These are phyloP conservation scores for Sporisorium reilianum DNA, from an alignment of 1,284 basidiomycete genomes.

Conservation along the genomic window DNA sequence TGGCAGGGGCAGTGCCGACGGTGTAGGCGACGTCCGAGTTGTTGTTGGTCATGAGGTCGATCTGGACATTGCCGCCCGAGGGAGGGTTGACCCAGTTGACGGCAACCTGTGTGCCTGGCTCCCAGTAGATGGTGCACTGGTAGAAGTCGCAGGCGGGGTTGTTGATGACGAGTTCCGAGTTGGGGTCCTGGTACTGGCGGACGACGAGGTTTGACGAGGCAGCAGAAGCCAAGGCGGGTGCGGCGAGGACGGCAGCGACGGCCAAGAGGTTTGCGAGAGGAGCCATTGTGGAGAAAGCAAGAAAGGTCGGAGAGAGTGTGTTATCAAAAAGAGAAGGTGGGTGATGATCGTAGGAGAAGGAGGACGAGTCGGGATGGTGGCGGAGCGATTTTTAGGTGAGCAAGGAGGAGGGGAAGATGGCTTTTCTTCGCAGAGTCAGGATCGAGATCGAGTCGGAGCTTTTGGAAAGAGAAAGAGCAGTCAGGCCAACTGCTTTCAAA, in stretches of 20 bases:
- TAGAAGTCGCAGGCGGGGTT: slow-evolving; percentile 54
- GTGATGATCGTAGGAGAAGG: slow-evolving; percentile 8
- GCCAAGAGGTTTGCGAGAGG: slow-evolving; percentile 28
- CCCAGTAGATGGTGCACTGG: slow-evolving; percentile 54
- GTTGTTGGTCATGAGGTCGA: slow-evolving; percentile 60
- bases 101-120: slow-evolving; percentile 37
- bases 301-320: too few species aligned
- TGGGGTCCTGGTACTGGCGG: slow-evolving; percentile 53
- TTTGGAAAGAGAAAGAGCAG: background rate
- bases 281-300: slow-evolving; percentile 19
- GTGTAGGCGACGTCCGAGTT: slow-evolving; percentile 46
- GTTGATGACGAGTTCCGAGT: slow-evolving; percentile 52
- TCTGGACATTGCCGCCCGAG: slow-evolving; percentile 32
- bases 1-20: slow-evolving; percentile 49
- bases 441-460: slow-evolving; percentile 9
- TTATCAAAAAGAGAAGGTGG: background rate
- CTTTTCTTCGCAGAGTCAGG: background rate
- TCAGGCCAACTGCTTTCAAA: too few species aligned
- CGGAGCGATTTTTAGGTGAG: slow-evolving; percentile 1
- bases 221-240: slow-evolving; percentile 21
- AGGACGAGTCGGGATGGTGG: background rate
- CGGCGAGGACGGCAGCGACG: slow-evolving; percentile 21
- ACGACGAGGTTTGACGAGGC: slow-evolving; percentile 12
- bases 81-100: slow-evolving; percentile 62
- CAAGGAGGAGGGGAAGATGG: background rate